Conservation (phyloP, 306 rosid genomes). For the Glycyrrhiza uralensis region DNA sequence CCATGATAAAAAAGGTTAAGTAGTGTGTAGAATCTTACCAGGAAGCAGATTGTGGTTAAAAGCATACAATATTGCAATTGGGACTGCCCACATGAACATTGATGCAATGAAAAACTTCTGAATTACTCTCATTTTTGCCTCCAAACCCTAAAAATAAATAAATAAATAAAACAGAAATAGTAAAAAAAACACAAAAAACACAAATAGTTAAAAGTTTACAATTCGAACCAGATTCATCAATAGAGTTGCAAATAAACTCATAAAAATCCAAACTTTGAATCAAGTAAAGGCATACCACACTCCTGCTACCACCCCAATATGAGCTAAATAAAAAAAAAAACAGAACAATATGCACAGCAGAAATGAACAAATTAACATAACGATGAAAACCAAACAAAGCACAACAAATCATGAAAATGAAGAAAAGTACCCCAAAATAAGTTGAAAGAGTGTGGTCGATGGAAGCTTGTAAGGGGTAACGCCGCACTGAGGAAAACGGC, state of each 20-base stretch:
- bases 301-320: too few relatives aligned
- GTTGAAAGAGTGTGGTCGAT: too few relatives aligned
- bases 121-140: conserved; percentile 56
- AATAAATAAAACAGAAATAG: neutral
- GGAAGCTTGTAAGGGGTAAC: too few relatives aligned
- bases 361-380: too few relatives aligned
- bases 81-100: conserved; percentile 69
- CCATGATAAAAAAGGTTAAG: neutral
- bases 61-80: conserved; percentile 65
- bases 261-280: neutral
- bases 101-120: conserved; percentile 69
- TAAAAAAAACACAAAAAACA: neutral
- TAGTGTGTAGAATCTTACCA: conserved; percentile 40
- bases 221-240: neutral
- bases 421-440: too few relatives aligned
- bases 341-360: too few relatives aligned
- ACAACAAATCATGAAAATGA: too few relatives aligned
- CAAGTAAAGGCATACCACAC: neutral
- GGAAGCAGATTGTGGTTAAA: conserved; percentile 75
- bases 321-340: too few relatives aligned
- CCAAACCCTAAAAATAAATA: conserved; percentile 23
- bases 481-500: too few relatives aligned
- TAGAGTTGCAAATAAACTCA: neutral
- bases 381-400: too few relatives aligned
- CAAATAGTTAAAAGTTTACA: neutral